Conservation (phyloP, 257 asterid genomes). For the Solanum phureja region DNA sequence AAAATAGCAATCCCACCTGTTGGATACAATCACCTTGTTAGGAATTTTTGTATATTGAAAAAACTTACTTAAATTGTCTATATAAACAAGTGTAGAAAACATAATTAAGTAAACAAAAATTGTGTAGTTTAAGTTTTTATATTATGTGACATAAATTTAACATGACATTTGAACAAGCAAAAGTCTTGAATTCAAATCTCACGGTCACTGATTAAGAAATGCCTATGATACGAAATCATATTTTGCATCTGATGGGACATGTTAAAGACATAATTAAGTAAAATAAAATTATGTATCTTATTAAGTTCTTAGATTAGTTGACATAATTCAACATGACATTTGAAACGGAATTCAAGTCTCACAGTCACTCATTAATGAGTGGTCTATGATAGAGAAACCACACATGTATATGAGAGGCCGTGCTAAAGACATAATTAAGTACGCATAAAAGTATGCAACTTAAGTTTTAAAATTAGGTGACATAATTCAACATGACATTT, state of each 20-base stretch:
- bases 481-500: background rate
- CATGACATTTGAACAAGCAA: background rate
- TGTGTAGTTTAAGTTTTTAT: background rate
- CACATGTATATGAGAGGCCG: no score
- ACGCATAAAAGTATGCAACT: no score
- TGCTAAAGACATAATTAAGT: background rate
- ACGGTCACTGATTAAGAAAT: background rate
- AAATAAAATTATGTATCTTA: no score
- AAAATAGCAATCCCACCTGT: constrained; percentile 79
- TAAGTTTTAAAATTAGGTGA: no score
- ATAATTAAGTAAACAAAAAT: background rate
- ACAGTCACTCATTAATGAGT: background rate
- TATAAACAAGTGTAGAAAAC: background rate
- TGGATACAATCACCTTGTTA: background rate
- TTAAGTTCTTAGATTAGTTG: background rate
- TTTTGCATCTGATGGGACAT: background rate
- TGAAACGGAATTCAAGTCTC: background rate
- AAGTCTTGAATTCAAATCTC: background rate
- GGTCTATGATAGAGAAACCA: no score
- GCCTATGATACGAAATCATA: background rate
- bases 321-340: background rate
- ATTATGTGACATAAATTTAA: background rate
- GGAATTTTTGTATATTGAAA: background rate
- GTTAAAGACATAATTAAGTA: no score
- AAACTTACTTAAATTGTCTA: background rate